Percentiles rank a stretch among this genome's conserved stretches.
Evolutionary conservation across 169 alveolate species (phyloP).

Genomic region (Plasmodium berghei): DNA sequence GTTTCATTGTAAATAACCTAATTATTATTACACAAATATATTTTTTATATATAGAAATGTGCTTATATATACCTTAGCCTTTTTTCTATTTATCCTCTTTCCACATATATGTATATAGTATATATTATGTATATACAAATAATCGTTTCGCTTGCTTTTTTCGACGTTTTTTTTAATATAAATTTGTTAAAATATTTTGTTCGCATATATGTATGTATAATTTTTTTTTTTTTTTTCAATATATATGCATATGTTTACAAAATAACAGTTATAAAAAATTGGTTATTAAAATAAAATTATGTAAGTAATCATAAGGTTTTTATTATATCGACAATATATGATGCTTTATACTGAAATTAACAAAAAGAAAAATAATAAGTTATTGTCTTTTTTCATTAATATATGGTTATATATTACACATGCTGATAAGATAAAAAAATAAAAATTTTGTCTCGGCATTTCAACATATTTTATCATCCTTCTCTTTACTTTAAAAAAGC

Average conservation of each 20-base stretch:
- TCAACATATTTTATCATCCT: too few relatives aligned
- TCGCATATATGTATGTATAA: conserved; percentile 8
- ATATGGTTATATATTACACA: too few relatives aligned
- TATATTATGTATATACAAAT: not conserved
- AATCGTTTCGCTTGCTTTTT: not conserved
- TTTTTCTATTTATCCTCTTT: not conserved
- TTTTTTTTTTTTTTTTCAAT: not conserved
- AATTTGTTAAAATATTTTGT: conserved; percentile 1
- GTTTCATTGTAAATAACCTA: conserved; percentile 16
- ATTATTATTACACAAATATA: conserved; percentile 8
- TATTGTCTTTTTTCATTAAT: not conserved
- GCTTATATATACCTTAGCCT: not conserved
- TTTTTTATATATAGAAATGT: not conserved
- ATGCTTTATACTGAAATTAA: not conserved
- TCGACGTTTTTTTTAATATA: not conserved
- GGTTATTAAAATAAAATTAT: not conserved
- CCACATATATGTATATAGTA: not conserved
- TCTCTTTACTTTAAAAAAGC: too few relatives aligned
- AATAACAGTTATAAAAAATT: not conserved
- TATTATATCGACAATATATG: too few relatives aligned
- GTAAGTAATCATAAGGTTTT: too few relatives aligned
- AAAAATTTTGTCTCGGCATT: too few relatives aligned
- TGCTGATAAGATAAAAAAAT: too few relatives aligned
- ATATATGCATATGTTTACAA: not conserved
- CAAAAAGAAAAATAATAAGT: not conserved